These are phyloP conservation scores for Tranzscheliella williamsii DNA, from an alignment of 1,284 basidiomycete species.

Conservation along the genomic window DNA sequence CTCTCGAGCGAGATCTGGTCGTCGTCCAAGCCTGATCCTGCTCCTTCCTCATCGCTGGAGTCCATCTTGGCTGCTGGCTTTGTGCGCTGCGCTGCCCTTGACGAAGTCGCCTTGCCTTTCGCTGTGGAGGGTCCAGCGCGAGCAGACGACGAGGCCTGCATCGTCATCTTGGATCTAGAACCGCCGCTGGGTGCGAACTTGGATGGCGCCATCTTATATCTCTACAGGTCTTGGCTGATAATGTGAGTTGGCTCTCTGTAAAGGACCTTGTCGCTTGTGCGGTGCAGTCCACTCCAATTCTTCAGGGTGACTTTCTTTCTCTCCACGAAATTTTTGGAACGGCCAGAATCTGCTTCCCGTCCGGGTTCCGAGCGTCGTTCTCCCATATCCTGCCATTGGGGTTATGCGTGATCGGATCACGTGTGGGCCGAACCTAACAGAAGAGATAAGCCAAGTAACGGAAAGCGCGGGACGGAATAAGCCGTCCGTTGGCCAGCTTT, in stretches of 20 bases:
- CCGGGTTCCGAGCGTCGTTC: background rate
- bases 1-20: conserved; percentile 25
- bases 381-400: too few relatives aligned
- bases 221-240: too few relatives aligned
- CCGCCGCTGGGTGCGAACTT: conserved; percentile 17
- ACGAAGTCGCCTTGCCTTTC: background rate
- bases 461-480: conserved; percentile 1
- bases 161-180: conserved; percentile 42
- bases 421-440: background rate
- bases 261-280: too few relatives aligned
- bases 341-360: background rate
- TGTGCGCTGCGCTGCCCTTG: too few relatives aligned
- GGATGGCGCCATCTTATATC: conserved; percentile 20
- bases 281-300: too few relatives aligned
- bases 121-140: conserved; percentile 1
- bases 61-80: too few relatives aligned
- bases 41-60: too few relatives aligned
- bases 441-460: conserved; percentile 12
- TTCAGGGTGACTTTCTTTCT: background rate
- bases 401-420: conserved; percentile 1
- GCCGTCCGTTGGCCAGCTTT: too few relatives aligned
- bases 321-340: conserved; percentile 1
- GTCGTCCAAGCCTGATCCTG: too few relatives aligned
- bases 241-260: too few relatives aligned
- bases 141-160: conserved; percentile 4